Evolutionary conservation across 2,329 filamentous ascomycete genomes (phyloP), one percentile per base, ranked within the genome.

Genomic region (Chalara sp.): DNA sequence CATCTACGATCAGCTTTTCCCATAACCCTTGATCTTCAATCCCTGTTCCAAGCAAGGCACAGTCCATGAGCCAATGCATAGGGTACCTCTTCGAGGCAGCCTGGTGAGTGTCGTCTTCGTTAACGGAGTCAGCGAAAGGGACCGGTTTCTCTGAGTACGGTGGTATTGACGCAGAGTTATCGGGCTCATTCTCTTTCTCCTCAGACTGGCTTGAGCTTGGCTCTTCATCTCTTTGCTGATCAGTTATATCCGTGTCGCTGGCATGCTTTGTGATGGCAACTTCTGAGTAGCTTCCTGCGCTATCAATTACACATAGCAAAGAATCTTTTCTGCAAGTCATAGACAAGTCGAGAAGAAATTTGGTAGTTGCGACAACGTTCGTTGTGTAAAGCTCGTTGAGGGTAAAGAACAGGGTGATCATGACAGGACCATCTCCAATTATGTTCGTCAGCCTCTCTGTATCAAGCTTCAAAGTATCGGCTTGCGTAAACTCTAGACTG

Each of bases 351-450:
- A 89, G 76, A 0, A 99, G 74, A 57, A 97, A 84, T 4, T 74
- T 73, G 0, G 92, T 95, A 0, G 92, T 89, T 58, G 83, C 81
- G 2, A 83, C 75, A 46, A 83, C 73, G 1, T 84, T 89, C 0
- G 80, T 75, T 0, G 87, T 86, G 72, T 96, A 97, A 0, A 99
- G 82, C 70, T 99, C 93, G 67, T 97, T 97, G 44, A 97, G 78
- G 0, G 92, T 96, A 74, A 97, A 99, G 70, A 97, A 81, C 10
- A 97, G 70, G 0, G 91, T 96, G 11, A 95, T 73, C 1, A 96
- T 69, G 4, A 76, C 58, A 7, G 77, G 72, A 35, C 70, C 58
- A 1, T 54, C 50, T 4, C 61, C 63, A n/a, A 61, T 46, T 7
- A 64, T 41, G 12, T 53, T 39, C 30, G 45, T 47, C 31, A 81